Evolutionary conservation across 1,284 basidiomycete species (phyloP).

Genomic region (Trichosporon faecale): DNA sequence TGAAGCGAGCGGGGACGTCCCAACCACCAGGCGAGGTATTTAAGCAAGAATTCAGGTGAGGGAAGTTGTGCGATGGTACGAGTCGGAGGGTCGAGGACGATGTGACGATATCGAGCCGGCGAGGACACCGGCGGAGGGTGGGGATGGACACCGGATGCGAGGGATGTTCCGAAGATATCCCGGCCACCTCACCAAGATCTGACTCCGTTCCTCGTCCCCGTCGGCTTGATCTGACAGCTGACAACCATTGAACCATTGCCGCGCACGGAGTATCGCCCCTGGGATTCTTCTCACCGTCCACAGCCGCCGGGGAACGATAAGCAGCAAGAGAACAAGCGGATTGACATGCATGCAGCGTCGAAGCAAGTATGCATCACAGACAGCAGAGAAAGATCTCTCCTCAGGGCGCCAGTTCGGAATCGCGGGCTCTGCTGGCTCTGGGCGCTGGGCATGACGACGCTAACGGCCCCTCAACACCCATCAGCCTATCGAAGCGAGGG

Average conservation of each 20-base stretch:
- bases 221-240: not conserved
- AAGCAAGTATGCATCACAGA: not conserved
- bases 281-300: not conserved
- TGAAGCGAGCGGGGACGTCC: not conserved
- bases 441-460: not conserved
- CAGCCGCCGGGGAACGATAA: not conserved
- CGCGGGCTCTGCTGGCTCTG: not conserved
- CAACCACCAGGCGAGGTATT: not conserved
- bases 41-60: not conserved
- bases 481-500: not conserved
- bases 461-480: not conserved
- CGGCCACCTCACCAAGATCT: not conserved
- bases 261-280: not conserved
- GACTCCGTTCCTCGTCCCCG: not conserved
- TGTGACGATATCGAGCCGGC: not conserved
- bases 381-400: not conserved
- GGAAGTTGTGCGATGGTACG: not conserved
- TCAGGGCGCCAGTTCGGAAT: not conserved
- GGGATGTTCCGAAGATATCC: not conserved
- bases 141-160: slow-evolving; percentile 2
- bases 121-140: not conserved
- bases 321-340: not conserved
- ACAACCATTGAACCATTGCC: not conserved
- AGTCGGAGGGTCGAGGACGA: not conserved
- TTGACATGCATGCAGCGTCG: not conserved